phyloP scores from a whole-genome alignment of 2,329 filamentous ascomycete genomes.

The Verticillium tricorpus region DNA sequence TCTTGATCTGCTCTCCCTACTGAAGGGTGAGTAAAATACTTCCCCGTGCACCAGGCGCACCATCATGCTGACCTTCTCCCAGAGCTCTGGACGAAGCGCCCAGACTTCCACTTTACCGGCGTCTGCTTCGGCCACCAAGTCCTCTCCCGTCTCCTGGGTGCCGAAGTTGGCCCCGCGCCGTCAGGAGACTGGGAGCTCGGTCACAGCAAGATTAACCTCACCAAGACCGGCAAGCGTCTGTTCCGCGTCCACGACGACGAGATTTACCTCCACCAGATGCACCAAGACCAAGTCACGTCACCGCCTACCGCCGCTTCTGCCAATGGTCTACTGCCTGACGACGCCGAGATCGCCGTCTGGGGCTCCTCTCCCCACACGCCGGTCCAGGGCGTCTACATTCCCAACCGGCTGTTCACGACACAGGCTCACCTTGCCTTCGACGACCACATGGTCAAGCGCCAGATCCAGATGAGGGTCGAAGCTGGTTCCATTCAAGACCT shows the following conservation, averaged over 20 bases:
- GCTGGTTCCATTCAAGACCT: conserved; percentile 58
- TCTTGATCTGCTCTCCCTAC: conserved; percentile 57
- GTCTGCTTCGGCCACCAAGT: conserved; percentile 84
- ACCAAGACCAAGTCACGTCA: conserved; percentile 65
- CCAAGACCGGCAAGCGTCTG: conserved; percentile 59
- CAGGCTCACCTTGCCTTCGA: conserved; percentile 80
- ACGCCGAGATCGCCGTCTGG: conserved; percentile 47
- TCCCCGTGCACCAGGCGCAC: neutral
- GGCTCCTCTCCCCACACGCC: conserved; percentile 61
- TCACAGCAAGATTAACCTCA: conserved; percentile 61
- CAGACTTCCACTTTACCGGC: conserved; percentile 58
- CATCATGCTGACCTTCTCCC: neutral
- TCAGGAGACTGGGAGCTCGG: conserved; percentile 68
- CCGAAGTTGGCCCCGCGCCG: conserved; percentile 60
- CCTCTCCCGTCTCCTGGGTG: conserved; percentile 64
- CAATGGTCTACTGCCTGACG: conserved; percentile 28
- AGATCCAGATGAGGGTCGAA: conserved; percentile 57
- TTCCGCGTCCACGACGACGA: conserved; percentile 51
- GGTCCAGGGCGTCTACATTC: conserved; percentile 70
- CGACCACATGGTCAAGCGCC: conserved; percentile 59
- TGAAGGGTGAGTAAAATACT: conserved; percentile 31
- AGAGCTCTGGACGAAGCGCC: conserved; percentile 46
- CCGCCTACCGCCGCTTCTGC: conserved; percentile 50
- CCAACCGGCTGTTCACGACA: conserved; percentile 61
- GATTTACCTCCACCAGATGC: conserved; percentile 72